Conservation (phyloP, 495 filamentous ascomycete genomes). For the Apodospora peruviana region DNA sequence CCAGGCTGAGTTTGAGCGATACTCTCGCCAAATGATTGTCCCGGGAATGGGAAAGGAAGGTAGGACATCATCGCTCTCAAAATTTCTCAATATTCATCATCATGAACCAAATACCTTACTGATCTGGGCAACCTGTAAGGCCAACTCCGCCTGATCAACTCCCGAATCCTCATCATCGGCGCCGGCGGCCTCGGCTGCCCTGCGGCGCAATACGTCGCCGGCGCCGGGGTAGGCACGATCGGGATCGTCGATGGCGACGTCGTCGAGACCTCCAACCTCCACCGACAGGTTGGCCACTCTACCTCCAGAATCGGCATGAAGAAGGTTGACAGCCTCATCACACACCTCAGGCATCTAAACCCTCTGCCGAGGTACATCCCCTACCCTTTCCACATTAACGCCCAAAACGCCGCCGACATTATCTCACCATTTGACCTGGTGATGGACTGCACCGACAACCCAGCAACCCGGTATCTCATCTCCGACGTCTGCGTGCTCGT, state of each 20-base stretch:
- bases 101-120: not conserved
- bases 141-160: slow-evolving; percentile 68
- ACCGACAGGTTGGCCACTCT: slow-evolving; percentile 82
- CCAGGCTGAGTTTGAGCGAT: slow-evolving; percentile 46
- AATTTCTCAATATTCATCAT: not conserved
- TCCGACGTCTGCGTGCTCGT: slow-evolving; percentile 82
- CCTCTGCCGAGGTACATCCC: slow-evolving; percentile 57
- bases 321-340: slow-evolving; percentile 77
- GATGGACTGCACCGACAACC: slow-evolving; percentile 92
- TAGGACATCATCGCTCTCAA: slow-evolving; percentile 16
- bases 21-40: slow-evolving; percentile 90
- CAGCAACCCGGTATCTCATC: slow-evolving; percentile 84
- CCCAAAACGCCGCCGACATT: slow-evolving; percentile 57
- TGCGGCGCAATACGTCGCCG: slow-evolving; percentile 82
- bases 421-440: slow-evolving; percentile 72
- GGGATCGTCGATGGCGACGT: slow-evolving; percentile 83
- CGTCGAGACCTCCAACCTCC: slow-evolving; percentile 86
- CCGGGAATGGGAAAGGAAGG: slow-evolving; percentile 77
- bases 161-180: slow-evolving; percentile 80
- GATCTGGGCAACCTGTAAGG: slow-evolving; percentile 43
- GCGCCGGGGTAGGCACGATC: slow-evolving; percentile 77
- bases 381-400: slow-evolving; percentile 55
- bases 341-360: slow-evolving; percentile 63
- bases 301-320: slow-evolving; percentile 63
- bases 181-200: slow-evolving; percentile 88